A percentile compares a stretch with the other conserved stretches of the same genome.
Evolutionary conservation across 768 basidiomycete genomes (phyloP).

Genomic region (Hirschioporus abietinus): DNA sequence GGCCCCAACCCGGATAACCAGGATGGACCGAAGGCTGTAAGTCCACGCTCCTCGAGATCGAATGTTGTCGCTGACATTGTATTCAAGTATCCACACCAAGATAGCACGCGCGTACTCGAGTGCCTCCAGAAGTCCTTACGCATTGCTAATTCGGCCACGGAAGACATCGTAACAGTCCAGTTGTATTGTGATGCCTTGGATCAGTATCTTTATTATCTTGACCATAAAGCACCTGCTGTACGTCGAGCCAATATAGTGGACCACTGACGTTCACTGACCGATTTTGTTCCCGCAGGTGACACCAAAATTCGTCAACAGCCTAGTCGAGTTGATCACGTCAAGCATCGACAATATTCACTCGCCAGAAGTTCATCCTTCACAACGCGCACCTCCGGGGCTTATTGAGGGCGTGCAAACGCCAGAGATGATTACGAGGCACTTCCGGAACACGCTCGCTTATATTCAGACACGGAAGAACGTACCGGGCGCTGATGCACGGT

Average conservation of each 20-base stretch:
- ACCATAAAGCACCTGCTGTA: constrained; percentile 88
- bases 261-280: constrained; percentile 3
- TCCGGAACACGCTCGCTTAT: constrained; percentile 82
- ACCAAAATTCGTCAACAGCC: constrained; percentile 92
- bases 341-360: constrained; percentile 90
- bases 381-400: constrained; percentile 81
- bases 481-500: constrained; percentile 43
- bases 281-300: constrained; percentile 54
- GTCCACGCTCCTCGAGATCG: constrained; percentile 23
- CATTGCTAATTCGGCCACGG: constrained; percentile 93
- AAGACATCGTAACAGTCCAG: constrained; percentile 95
- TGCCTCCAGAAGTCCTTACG: constrained; percentile 95
- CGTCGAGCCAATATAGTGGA: constrained; percentile 24
- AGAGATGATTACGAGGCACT: constrained; percentile 92
- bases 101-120: constrained; percentile 96
- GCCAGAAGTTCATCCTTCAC: constrained; percentile 82
- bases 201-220: constrained; percentile 93
- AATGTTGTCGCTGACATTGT: constrained; percentile 6
- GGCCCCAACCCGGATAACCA: constrained; percentile 6
- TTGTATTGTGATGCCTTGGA: constrained; percentile 95
- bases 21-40: constrained; percentile 43
- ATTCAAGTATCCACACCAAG: constrained; percentile 74
- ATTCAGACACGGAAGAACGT: constrained; percentile 69
- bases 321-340: constrained; percentile 92
- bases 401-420: constrained; percentile 91